These are phyloP conservation scores for Pterocarpus macrocarpus DNA, from an alignment of 306 rosid species.

Conservation along the genomic window DNA sequence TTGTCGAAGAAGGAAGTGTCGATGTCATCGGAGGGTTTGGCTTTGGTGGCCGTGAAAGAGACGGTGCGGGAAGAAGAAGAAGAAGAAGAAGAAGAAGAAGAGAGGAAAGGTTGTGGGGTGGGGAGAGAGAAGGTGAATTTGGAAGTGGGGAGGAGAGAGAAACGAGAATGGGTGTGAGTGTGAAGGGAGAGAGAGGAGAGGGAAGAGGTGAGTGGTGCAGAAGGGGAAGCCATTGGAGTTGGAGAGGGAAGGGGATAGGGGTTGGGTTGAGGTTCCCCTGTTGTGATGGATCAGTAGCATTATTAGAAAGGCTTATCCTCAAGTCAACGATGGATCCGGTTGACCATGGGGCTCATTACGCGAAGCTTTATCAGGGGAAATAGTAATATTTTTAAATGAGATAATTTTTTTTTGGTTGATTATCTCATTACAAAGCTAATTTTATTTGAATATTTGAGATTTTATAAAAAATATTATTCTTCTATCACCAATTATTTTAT, in stretches of 20 bases:
- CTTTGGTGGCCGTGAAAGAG: neutral
- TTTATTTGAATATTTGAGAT: no score
- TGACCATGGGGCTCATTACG: no score
- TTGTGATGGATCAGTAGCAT: neutral
- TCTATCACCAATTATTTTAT: no score
- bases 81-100: neutral
- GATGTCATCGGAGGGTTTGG: slow-evolving; percentile 66
- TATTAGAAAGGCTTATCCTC: neutral
- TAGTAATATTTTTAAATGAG: no score
- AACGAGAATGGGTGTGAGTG: slow-evolving; percentile 51
- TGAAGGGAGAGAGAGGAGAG: slow-evolving; percentile 68
- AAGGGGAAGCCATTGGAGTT: slow-evolving; percentile 57
- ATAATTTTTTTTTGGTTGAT: no score
- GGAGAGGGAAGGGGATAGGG: neutral
- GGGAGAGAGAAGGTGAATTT: slow-evolving; percentile 44
- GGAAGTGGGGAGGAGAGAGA: slow-evolving; percentile 55
- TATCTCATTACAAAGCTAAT: no score
- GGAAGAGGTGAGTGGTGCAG: slow-evolving; percentile 61
- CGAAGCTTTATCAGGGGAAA: no score
- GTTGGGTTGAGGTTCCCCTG: neutral
- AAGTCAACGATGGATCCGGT: neutral
- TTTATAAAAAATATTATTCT: no score
- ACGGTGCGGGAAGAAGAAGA: slow-evolving; percentile 25
- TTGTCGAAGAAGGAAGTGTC: slow-evolving; percentile 78
- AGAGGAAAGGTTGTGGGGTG: slow-evolving; percentile 39